Evolutionary conservation across 2,329 filamentous ascomycete species (phyloP).

Genomic region (Pezicula radicicola): DNA sequence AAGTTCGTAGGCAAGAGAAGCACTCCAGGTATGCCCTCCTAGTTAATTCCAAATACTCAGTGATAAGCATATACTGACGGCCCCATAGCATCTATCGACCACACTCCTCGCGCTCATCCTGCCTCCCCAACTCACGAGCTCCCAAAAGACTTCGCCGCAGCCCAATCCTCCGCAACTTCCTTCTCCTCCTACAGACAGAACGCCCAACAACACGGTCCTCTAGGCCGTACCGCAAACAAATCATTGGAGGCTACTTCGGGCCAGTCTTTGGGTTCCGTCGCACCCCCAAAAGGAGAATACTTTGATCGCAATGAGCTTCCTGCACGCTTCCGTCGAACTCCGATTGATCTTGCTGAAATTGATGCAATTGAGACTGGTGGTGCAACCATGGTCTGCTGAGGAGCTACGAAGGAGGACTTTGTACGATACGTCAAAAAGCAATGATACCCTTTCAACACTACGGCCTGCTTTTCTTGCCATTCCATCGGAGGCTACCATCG

Average conservation of each 20-base stretch:
- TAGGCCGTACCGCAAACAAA: conserved; percentile 31
- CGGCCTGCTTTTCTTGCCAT: conserved; percentile 6
- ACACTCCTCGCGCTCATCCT: conserved; percentile 55
- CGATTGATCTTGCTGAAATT: conserved; percentile 80
- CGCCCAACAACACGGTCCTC: conserved; percentile 57
- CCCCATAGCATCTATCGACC: conserved; percentile 48
- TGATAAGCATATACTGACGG: conserved; percentile 10
- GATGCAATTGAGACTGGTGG: conserved; percentile 94
- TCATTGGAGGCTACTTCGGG: conserved; percentile 42
- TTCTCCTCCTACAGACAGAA: conserved; percentile 59
- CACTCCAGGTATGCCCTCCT: conserved; percentile 30
- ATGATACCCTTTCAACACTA: conserved; percentile 11
- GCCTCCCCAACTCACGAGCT: conserved; percentile 50
- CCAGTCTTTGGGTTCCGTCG: conserved; percentile 67
- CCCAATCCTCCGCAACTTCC: conserved; percentile 31
- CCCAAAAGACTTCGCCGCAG: conserved; percentile 49
- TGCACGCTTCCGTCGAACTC: conserved; percentile 71
- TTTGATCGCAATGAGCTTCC: conserved; percentile 92
- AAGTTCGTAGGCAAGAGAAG: conserved; percentile 38
- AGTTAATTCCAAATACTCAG: neutral
- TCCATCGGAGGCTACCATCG: neutral
- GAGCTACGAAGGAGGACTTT: neutral
- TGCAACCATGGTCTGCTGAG: conserved; percentile 55
- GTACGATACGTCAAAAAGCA: conserved; percentile 8
- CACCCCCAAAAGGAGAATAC: conserved; percentile 68